Evolutionary conservation across 495 filamentous ascomycete species (phyloP).

Genomic region (Aspergillus kassunensis): DNA sequence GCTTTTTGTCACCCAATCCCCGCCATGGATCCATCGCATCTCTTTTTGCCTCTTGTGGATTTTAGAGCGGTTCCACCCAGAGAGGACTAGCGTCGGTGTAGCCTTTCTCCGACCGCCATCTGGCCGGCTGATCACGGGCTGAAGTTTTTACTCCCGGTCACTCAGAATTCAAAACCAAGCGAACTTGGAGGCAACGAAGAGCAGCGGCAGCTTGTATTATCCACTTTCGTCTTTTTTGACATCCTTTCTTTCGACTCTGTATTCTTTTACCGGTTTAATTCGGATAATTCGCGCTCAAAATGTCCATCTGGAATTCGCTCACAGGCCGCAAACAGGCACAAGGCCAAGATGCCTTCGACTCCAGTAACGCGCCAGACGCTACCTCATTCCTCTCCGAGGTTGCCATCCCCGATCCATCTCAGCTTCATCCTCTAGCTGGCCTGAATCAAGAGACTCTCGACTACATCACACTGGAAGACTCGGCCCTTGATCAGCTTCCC

Average conservation of each 20-base stretch:
- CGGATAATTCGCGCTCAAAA: constrained; percentile 32
- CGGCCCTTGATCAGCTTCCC: constrained; percentile 80
- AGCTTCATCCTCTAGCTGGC: constrained; percentile 90
- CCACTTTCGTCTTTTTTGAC: constrained; percentile 15
- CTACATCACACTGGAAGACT: constrained; percentile 91
- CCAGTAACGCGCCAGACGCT: constrained; percentile 68
- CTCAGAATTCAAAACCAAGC: constrained; percentile 12
- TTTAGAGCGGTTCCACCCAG: constrained; percentile 27
- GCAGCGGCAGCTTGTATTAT: constrained; percentile 23
- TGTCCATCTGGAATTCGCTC: constrained; percentile 85
- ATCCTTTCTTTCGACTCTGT: constrained; percentile 19
- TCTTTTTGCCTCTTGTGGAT: constrained; percentile 23
- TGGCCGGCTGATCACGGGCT: constrained; percentile 33
- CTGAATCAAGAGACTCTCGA: constrained; percentile 88
- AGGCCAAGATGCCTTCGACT: constrained; percentile 60
- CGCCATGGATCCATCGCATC: constrained; percentile 17
- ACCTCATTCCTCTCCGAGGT: constrained; percentile 72
- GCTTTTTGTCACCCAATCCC: constrained; percentile 14
- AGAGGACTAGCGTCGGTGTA: constrained; percentile 27
- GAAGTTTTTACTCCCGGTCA: constrained; percentile 40
- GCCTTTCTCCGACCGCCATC: constrained; percentile 20
- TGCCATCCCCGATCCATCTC: constrained; percentile 73
- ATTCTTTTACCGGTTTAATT: constrained; percentile 24
- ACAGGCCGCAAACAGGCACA: constrained; percentile 74
- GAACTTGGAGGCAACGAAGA: constrained; percentile 2